Evolutionary conservation across 1,284 basidiomycete genomes (phyloP), one percentile per base, ranked within the genome.

Genomic region (Boletus mariae): DNA sequence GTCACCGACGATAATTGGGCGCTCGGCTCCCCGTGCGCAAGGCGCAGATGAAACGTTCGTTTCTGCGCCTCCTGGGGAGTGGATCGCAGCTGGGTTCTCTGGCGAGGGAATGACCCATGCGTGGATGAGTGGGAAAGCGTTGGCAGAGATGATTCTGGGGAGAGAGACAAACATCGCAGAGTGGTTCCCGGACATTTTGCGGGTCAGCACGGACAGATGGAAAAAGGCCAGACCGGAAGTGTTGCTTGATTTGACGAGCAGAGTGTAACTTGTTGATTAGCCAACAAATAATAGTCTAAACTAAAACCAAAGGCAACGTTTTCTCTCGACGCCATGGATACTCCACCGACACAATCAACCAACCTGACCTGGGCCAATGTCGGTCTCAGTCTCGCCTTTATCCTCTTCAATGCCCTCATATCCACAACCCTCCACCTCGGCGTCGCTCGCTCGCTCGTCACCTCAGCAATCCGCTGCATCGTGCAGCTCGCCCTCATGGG

Each of bases 401-500:
- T 94, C 57, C 60, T 80, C 35, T 77, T 88, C 64, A 76, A 86
- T 68, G 79, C 81, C 17, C 54, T 82, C 23, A 58, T 92, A 11
- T 92, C 90, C 3, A 71, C 75, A 12, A 57, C 75, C 1, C 79
- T 92, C 52, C 75, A 82, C 2, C 79, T 94, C 13, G 87, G 83
- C 5, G 77, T 93, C 45, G 88, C 86, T 1, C 69, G 75, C 4
- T 83, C 84, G 4, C 78, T 93, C 40, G 60, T 90, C 28, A 79
- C 84, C 6, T 83, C 90, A 0, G 84, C 90, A 0, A 52, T 83
- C 29, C 74, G 92, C 68, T 94, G 92, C 65, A 73, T 90, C 17
- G 67, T 86, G 12, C 92, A 94, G 71, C 80, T 94, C 28, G 80
- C 80, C 13, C 67, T 90, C 11, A 86, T 93, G 59, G 87, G 82